Evolutionary conservation across 1,284 basidiomycete species (phyloP).

Genomic region (Ceratobasidium sp.): DNA sequence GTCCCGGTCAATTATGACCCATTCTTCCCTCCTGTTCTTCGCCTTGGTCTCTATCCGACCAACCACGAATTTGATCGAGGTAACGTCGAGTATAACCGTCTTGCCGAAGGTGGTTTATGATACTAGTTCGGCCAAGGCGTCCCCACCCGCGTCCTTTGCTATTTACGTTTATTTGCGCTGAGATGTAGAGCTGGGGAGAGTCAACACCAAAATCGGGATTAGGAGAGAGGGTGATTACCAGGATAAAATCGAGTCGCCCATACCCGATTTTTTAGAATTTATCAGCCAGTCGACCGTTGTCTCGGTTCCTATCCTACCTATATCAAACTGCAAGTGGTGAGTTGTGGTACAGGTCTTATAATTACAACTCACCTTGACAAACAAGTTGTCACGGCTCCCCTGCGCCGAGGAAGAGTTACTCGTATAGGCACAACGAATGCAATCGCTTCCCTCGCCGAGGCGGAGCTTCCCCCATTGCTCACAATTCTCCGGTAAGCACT

Average conservation of each 20-base stretch:
- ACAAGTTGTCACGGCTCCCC: background rate
- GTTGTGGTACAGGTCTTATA: slow-evolving; percentile 6
- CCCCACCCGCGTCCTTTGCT: background rate
- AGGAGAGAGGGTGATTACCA: background rate
- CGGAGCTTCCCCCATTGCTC: too few relatives aligned
- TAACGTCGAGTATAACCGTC: too few relatives aligned
- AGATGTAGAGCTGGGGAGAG: background rate
- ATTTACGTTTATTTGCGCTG: background rate
- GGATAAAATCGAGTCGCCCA: slow-evolving; percentile 45
- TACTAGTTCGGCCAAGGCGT: background rate
- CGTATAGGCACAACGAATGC: too few relatives aligned
- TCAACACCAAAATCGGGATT: too few relatives aligned
- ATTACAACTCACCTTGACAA: slow-evolving; percentile 8
- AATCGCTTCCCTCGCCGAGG: too few relatives aligned
- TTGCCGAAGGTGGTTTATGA: background rate
- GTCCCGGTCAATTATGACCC: too few relatives aligned
- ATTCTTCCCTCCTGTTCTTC: background rate
- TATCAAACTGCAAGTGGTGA: slow-evolving; percentile 48
- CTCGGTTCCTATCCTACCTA: slow-evolving; percentile 48
- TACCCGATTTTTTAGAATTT: slow-evolving; percentile 40
- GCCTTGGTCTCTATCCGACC: background rate
- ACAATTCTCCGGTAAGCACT: too few relatives aligned
- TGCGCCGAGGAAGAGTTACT: background rate
- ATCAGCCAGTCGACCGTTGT: slow-evolving; percentile 18
- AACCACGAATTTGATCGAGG: background rate